These are phyloP conservation scores for Mycosphaerella sp. DNA, from an alignment of 2,329 filamentous ascomycete genomes.

Conservation along the genomic window DNA sequence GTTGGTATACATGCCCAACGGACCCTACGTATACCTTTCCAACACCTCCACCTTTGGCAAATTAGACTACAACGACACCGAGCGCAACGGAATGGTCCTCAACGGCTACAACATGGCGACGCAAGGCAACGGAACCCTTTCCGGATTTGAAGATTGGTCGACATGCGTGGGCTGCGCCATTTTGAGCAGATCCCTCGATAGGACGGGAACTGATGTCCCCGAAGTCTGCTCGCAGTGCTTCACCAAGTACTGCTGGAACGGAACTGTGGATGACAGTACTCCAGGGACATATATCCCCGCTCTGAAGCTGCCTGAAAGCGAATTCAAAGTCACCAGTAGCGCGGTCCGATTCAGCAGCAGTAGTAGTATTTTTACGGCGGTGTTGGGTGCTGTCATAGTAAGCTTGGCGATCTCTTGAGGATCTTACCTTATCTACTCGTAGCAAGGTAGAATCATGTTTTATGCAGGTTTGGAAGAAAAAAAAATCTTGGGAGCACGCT, in stretches of 20 bases:
- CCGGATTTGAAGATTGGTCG: conserved; percentile 62
- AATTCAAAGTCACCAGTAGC: conserved; percentile 15
- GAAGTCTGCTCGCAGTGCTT: conserved; percentile 72
- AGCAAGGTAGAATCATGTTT: no score
- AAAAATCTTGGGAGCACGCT: no score
- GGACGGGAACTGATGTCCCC: conserved; percentile 64
- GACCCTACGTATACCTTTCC: conserved; percentile 59
- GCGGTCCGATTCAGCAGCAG: conserved; percentile 2
- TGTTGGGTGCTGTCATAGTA: conserved; percentile 3
- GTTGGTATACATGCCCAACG: conserved; percentile 76
- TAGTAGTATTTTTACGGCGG: conserved; percentile 1
- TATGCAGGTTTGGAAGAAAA: no score
- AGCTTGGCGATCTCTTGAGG: no score
- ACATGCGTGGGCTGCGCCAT: conserved; percentile 85
- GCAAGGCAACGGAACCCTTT: conserved; percentile 70
- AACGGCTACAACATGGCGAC: conserved; percentile 85
- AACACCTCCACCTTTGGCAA: conserved; percentile 72
- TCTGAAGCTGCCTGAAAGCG: conserved; percentile 23
- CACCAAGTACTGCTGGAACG: conserved; percentile 83
- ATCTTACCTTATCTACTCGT: no score
- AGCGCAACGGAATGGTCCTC: conserved; percentile 73
- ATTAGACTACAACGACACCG: conserved; percentile 53
- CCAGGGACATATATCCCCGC: conserved; percentile 26
- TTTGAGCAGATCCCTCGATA: conserved; percentile 65
- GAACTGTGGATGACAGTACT: conserved; percentile 47